Conservation (phyloP, 1,284 basidiomycete genomes). For the Phellinidium pouzarii region DNA sequence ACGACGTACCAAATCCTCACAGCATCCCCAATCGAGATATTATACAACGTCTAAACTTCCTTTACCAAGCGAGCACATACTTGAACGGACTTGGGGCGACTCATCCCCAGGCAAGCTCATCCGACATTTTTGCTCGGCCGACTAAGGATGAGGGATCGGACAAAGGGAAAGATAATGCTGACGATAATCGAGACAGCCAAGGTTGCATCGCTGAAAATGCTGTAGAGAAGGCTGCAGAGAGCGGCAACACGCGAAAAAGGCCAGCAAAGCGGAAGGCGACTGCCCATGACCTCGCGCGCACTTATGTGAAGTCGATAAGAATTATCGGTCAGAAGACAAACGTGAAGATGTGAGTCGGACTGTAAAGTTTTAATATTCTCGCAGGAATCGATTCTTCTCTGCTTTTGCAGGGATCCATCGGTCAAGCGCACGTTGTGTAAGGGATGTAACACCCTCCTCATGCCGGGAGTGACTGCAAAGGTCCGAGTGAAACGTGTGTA, state of each 20-base stretch:
- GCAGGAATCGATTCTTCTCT: no score
- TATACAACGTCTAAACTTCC: slow-evolving; percentile 74
- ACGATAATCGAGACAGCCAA: neutral
- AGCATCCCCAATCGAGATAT: slow-evolving; percentile 62
- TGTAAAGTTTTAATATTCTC: slow-evolving; percentile 9
- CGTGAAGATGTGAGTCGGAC: slow-evolving; percentile 64
- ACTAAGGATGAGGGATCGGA: neutral
- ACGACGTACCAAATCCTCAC: slow-evolving; percentile 48
- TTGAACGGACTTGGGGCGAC: slow-evolving; percentile 38
- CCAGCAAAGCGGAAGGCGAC: slow-evolving; percentile 27
- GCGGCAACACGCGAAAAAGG: slow-evolving; percentile 25
- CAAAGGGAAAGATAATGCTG: neutral
- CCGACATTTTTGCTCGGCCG: neutral
- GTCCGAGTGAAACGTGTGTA: slow-evolving; percentile 59
- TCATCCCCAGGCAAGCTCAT: neutral
- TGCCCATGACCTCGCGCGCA: slow-evolving; percentile 47
- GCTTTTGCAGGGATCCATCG: slow-evolving; percentile 56
- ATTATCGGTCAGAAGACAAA: slow-evolving; percentile 65
- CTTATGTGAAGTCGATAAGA: slow-evolving; percentile 62
- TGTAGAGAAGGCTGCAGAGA: slow-evolving; percentile 10
- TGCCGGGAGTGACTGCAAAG: slow-evolving; percentile 59
- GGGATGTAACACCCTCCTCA: slow-evolving; percentile 53
- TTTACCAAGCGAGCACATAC: slow-evolving; percentile 74
- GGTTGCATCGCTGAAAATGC: slow-evolving; percentile 6
- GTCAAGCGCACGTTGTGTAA: slow-evolving; percentile 74